These are phyloP conservation scores for Mortierella sp. DNA, from an alignment of 371 early-diverging fungal genomes.

Conservation along the genomic window DNA sequence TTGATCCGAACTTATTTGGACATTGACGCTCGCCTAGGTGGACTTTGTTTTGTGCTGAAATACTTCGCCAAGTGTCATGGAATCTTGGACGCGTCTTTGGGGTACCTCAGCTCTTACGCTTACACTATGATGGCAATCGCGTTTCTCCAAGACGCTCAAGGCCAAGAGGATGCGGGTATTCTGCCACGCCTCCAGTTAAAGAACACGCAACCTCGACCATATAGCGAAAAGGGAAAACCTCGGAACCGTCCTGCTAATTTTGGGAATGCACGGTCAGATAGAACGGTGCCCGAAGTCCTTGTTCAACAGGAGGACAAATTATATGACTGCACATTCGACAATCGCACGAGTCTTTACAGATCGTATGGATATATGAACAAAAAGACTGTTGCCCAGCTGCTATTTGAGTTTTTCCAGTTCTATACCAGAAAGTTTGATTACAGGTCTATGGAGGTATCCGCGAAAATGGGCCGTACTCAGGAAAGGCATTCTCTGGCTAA, in stretches of 20 bases:
- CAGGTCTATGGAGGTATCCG: constrained; percentile 36
- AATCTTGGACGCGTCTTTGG: constrained; percentile 27
- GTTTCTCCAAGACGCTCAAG: constrained; percentile 28
- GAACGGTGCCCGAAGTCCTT: neutral
- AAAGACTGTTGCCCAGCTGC: constrained; percentile 31
- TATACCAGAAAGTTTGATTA: constrained; percentile 40
- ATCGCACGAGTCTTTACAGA: constrained; percentile 13
- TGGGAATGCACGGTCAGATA: constrained; percentile 3
- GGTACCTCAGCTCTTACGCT: constrained; percentile 38
- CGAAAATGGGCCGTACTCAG: constrained; percentile 19
- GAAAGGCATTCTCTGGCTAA: constrained; percentile 16
- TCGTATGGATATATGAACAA: constrained; percentile 27
- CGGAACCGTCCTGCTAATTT: constrained; percentile 5
- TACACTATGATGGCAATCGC: constrained; percentile 48
- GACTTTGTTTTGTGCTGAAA: constrained; percentile 75
- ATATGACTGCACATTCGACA: constrained; percentile 33
- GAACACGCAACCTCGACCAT: constrained; percentile 9
- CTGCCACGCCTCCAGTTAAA: constrained; percentile 37
- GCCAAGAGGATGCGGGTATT: constrained; percentile 18
- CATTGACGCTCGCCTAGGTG: constrained; percentile 77
- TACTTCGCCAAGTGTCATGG: constrained; percentile 32
- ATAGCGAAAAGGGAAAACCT: constrained; percentile 7
- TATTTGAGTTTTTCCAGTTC: constrained; percentile 48
- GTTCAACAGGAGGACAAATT: constrained; percentile 22
- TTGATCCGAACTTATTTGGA: constrained; percentile 78